phyloP scores from a whole-genome alignment of 2,329 filamentous ascomycete genomes.

The Trichoderma gracile region DNA sequence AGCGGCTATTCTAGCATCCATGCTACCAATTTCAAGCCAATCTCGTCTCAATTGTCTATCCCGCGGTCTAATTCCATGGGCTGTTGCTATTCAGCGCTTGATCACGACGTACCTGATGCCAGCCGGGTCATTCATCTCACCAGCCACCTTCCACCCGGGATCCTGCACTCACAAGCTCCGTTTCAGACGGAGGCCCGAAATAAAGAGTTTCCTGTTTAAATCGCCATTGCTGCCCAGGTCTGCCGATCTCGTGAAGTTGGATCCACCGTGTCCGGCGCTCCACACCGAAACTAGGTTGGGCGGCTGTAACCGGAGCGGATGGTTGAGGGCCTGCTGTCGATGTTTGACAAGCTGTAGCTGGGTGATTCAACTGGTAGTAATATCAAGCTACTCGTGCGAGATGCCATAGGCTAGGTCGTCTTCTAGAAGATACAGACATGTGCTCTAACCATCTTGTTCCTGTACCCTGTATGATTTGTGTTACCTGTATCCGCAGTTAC shows the following conservation, averaged over 20 bases:
- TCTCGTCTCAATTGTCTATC: background rate
- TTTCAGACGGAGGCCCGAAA: conserved; percentile 10
- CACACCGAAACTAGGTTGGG: conserved; percentile 11
- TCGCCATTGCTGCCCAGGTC: conserved; percentile 2
- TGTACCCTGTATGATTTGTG: background rate
- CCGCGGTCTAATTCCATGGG: background rate
- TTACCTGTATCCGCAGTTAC: background rate
- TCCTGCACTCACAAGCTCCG: background rate
- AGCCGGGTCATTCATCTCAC: background rate
- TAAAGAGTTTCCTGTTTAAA: background rate
- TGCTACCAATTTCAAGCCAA: background rate
- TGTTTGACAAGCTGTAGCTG: background rate
- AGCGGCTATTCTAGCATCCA: background rate
- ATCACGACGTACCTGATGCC: background rate
- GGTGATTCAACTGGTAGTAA: background rate
- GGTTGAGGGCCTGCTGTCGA: conserved; percentile 5
- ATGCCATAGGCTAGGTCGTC: no score
- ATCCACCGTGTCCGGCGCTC: conserved; percentile 14
- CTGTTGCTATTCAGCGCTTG: background rate
- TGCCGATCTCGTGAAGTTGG: conserved; percentile 10
- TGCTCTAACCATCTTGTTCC: background rate
- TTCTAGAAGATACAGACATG: background rate
- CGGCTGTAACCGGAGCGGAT: conserved; percentile 17
- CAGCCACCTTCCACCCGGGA: background rate
- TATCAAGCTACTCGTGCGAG: no score